A percentile compares a stretch with the other conserved stretches of the same genome.
Evolutionary conservation across 2,329 filamentous ascomycete genomes (phyloP).

Genomic region (Phialemoniopsis sp.): DNA sequence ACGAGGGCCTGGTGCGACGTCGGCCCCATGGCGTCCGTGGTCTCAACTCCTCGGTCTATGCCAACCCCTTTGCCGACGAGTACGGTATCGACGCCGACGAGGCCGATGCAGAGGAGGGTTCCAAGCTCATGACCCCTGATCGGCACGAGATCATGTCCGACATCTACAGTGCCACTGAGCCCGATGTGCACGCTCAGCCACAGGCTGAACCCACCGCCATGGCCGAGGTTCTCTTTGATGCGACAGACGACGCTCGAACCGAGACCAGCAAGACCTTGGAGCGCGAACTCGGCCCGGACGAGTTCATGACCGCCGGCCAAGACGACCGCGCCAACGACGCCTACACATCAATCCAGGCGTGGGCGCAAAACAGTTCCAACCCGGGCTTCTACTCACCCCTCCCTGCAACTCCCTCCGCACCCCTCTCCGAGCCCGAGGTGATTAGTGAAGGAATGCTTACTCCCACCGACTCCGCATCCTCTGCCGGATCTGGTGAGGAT

Average conservation of each 20-base stretch:
- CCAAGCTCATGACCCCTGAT: constrained; percentile 33
- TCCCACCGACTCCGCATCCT: constrained; percentile 53
- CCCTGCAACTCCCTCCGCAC: constrained; percentile 43
- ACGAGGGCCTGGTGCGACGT: constrained; percentile 43
- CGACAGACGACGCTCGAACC: constrained; percentile 3
- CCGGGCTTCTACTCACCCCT: constrained; percentile 58
- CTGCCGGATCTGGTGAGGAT: constrained; percentile 47
- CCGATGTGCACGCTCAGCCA: constrained; percentile 13
- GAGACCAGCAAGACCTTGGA: constrained; percentile 23
- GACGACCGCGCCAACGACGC: constrained; percentile 39
- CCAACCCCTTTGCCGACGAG: constrained; percentile 58
- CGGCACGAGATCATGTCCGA: constrained; percentile 43
- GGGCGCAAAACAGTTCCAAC: constrained; percentile 49
- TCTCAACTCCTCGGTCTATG: constrained; percentile 40
- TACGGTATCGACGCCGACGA: constrained; percentile 45
- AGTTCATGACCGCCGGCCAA: constrained; percentile 49
- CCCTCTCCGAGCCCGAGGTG: constrained; percentile 47
- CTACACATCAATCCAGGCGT: constrained; percentile 60
- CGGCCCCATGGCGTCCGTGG: constrained; percentile 42
- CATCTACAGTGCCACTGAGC: constrained; percentile 54
- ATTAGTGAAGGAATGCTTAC: constrained; percentile 51
- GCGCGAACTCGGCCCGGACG: constrained; percentile 33
- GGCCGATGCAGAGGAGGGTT: constrained; percentile 30
- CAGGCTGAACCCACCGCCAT: constrained; percentile 14
- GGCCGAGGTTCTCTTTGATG: constrained; percentile 12